These are phyloP conservation scores for Agastache rugosa DNA, from an alignment of 257 asterid genomes.

Conservation along the genomic window DNA sequence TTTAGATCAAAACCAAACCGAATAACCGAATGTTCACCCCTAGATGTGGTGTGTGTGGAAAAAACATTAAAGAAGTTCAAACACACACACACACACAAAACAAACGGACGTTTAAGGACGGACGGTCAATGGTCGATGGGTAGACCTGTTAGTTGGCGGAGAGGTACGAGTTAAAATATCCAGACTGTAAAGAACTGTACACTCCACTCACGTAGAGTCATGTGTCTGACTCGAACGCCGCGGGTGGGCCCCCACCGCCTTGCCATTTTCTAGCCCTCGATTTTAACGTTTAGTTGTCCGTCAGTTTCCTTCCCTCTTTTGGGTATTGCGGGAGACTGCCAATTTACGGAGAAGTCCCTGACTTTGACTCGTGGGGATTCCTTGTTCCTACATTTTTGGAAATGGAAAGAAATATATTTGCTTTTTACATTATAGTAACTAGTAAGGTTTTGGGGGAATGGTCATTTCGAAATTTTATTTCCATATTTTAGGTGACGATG, in stretches of 20 bases:
- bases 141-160: constrained; percentile 29
- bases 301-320: constrained; percentile 1
- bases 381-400: constrained; percentile 7
- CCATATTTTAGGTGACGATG: too few species aligned
- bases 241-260: background rate
- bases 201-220: constrained; percentile 18
- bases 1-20: too few species aligned
- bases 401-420: background rate
- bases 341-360: constrained; percentile 9
- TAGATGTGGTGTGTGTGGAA: too few species aligned
- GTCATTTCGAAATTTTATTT: background rate
- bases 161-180: constrained; percentile 17
- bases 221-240: constrained; percentile 18
- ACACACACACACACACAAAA: too few species aligned
- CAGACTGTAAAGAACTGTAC: constrained; percentile 37
- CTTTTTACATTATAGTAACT: background rate
- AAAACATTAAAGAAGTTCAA: too few species aligned
- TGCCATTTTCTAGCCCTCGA: constrained; percentile 31
- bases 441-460: too few species aligned
- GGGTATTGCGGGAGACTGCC: background rate
- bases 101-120: background rate
- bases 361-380: constrained; percentile 1
- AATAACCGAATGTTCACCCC: too few species aligned
- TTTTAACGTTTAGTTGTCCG: constrained; percentile 33
- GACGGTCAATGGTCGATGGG: background rate